These are phyloP conservation scores for Xylaria sp. DNA, from an alignment of 2,329 filamentous ascomycete genomes.

Conservation along the genomic window DNA sequence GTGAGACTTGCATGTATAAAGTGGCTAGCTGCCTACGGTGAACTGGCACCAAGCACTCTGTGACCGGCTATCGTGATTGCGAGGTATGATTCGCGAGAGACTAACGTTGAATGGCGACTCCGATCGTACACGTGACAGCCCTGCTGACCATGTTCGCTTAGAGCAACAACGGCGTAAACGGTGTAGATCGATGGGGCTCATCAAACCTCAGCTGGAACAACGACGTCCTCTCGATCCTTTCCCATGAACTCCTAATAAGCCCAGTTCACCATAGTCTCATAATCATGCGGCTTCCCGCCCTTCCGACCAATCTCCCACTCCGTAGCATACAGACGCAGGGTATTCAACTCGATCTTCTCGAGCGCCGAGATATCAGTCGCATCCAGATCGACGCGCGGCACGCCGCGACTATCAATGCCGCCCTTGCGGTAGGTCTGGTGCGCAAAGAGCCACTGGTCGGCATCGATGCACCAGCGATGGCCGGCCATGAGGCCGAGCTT, in stretches of 20 bases:
- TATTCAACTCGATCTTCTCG: constrained; percentile 41
- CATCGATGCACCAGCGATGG: constrained; percentile 60
- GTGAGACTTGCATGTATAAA: neutral
- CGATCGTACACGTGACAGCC: neutral
- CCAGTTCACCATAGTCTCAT: neutral
- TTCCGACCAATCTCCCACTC: constrained; percentile 14
- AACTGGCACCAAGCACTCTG: neutral
- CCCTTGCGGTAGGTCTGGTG: constrained; percentile 47
- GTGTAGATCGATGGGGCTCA: neutral
- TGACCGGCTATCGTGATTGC: neutral
- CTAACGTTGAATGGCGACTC: neutral
- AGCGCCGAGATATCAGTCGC: constrained; percentile 50
- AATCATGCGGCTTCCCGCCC: neutral
- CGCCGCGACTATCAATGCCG: constrained; percentile 29
- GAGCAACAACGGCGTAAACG: neutral
- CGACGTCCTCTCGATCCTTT: too few relatives aligned
- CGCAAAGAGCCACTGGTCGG: constrained; percentile 54
- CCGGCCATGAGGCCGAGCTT: constrained; percentile 48
- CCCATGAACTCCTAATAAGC: neutral
- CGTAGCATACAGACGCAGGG: constrained; percentile 45
- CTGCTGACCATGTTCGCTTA: neutral
- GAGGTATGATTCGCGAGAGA: neutral
- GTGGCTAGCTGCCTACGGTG: neutral
- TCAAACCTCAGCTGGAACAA: too few relatives aligned
- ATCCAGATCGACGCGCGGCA: constrained; percentile 41